Evolutionary conservation across 208 protist genomes (phyloP).

Genomic region (Hexamita inflata): DNA sequence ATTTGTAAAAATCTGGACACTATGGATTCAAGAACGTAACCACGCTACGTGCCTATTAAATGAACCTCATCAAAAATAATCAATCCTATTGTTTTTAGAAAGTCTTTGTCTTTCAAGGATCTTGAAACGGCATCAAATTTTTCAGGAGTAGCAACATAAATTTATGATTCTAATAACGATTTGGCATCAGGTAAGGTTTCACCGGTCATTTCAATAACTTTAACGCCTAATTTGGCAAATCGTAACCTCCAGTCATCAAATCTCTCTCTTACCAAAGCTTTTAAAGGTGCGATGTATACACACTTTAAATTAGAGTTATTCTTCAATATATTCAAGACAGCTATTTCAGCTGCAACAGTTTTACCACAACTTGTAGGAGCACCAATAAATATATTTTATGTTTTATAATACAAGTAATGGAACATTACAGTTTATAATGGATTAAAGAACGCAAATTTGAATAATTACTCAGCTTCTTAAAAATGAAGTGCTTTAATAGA

Average conservation of each 20-base stretch:
- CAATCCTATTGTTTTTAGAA: conserved; percentile 72
- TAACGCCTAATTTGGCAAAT: conserved; percentile 68
- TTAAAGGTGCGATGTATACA: conserved; percentile 97
- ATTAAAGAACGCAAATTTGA: conserved; percentile 88
- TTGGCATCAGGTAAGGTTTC: conserved; percentile 70
- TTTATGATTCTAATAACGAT: conserved; percentile 57
- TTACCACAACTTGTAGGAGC: conserved; percentile 88
- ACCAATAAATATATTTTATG: conserved; percentile 87
- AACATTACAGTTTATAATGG: conserved; percentile 90
- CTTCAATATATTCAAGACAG: conserved; percentile 76
- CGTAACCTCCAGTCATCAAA: conserved; percentile 80
- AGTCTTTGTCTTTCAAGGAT: conserved; percentile 83
- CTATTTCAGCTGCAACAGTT: conserved; percentile 90
- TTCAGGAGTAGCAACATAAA: conserved; percentile 94
- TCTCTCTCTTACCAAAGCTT: conserved; percentile 93
- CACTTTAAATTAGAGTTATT: conserved; percentile 57
- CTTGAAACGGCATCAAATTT: conserved; percentile 98
- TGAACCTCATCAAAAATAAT: conserved; percentile 96
- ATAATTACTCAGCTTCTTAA: conserved; percentile 59
- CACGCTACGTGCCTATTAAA: conserved; percentile 90
- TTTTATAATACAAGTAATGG: conserved; percentile 83
- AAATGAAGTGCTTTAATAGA: conserved; percentile 39
- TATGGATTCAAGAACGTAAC: conserved; percentile 81
- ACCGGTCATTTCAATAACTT: conserved; percentile 89
- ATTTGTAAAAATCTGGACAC: conserved; percentile 76